phyloP scores from a whole-genome alignment of 1,284 basidiomycete species.

The Rhodotorula sp. region DNA sequence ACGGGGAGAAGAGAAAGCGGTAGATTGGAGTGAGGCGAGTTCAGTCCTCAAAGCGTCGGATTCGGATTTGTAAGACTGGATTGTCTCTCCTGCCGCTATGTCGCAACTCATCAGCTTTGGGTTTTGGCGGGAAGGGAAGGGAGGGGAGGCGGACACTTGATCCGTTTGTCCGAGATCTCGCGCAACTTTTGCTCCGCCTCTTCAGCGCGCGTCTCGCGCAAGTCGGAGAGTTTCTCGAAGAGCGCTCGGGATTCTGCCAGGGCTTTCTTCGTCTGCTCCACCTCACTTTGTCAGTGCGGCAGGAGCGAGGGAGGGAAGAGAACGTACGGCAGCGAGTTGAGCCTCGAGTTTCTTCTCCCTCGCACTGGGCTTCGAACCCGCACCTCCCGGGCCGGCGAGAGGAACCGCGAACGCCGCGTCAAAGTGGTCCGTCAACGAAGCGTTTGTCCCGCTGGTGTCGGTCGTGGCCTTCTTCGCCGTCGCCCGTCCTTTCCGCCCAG shows the following conservation, averaged over 20 bases:
- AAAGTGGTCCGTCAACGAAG: neutral
- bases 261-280: slow-evolving; percentile 18
- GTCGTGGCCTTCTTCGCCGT: neutral
- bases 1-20: slow-evolving; percentile 20
- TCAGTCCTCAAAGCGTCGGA: slow-evolving; percentile 24
- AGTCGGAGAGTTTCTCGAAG: slow-evolving; percentile 20
- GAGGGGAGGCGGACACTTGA: slow-evolving; percentile 12
- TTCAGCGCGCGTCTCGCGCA: slow-evolving; percentile 32
- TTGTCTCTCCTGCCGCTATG: slow-evolving; percentile 17
- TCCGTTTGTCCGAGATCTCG: slow-evolving; percentile 29
- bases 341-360: slow-evolving; percentile 31
- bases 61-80: slow-evolving; percentile 36
- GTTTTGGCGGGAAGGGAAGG: neutral
- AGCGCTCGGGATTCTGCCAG: slow-evolving; percentile 3
- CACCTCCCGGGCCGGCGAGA: neutral
- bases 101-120: neutral
- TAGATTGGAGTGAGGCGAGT: slow-evolving; percentile 12
- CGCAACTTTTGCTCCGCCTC: slow-evolving; percentile 27
- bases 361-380: neutral
- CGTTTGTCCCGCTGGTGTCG: neutral
- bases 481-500: neutral
- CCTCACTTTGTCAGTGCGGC: neutral
- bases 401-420: neutral
- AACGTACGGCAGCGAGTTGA: slow-evolving; percentile 32
- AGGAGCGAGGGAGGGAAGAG: neutral